Evolutionary conservation across 768 basidiomycete genomes (phyloP).

Genomic region (Tricholoma sp.): DNA sequence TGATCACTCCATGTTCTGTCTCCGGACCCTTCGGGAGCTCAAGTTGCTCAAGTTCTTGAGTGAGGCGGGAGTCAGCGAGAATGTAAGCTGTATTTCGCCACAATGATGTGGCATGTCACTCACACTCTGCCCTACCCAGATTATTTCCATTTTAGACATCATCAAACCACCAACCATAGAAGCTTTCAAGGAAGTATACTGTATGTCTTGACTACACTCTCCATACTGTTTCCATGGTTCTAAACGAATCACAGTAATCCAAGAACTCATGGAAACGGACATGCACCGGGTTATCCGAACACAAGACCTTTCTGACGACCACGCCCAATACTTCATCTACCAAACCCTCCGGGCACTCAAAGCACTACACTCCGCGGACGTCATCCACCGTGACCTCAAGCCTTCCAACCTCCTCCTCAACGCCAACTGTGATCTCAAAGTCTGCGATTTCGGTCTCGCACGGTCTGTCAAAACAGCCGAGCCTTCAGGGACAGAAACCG

Average conservation of each 20-base stretch:
- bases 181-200: slow-evolving; percentile 82
- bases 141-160: slow-evolving; percentile 88
- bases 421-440: slow-evolving; percentile 94
- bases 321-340: slow-evolving; percentile 91
- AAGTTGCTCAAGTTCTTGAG: slow-evolving; percentile 81
- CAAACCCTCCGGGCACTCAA: slow-evolving; percentile 95
- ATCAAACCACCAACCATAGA: slow-evolving; percentile 77
- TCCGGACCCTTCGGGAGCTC: slow-evolving; percentile 84
- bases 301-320: slow-evolving; percentile 93
- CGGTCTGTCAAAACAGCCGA: slow-evolving; percentile 86
- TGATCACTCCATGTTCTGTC: slow-evolving; percentile 93
- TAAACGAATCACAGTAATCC: slow-evolving; percentile 55
- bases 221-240: neutral
- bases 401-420: slow-evolving; percentile 97
- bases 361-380: slow-evolving; percentile 93
- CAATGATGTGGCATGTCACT: slow-evolving; percentile 5
- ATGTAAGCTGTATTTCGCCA: slow-evolving; percentile 40
- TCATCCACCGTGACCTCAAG: slow-evolving; percentile 95
- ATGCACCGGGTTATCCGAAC: slow-evolving; percentile 96
- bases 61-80: slow-evolving; percentile 87
- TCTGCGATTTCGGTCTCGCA: slow-evolving; percentile 93
- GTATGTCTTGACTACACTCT: slow-evolving; percentile 31
- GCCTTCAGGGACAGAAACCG: slow-evolving; percentile 76
- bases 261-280: slow-evolving; percentile 94
- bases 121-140: slow-evolving; percentile 35